Evolutionary conservation across 805 yeast species (phyloP), one percentile per base, ranked within the genome.

Genomic region (Candida ponderosae): DNA sequence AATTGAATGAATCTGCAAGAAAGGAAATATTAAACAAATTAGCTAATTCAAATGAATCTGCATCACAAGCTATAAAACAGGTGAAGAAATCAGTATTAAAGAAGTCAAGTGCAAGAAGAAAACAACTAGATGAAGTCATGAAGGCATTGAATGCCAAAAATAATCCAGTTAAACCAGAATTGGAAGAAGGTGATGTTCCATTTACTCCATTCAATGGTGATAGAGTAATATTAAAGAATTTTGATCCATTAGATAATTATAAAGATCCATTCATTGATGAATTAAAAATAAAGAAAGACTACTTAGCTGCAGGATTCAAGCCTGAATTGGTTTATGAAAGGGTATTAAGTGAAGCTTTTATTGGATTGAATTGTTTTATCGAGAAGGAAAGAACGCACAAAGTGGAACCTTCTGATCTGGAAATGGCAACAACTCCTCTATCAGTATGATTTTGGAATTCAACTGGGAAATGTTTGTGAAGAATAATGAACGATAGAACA

Each of bases 181-280:
- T 55, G 33, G 52, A 48, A 39, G 60, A 55, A 36, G 62, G 57
- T 18, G 46, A 54, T 14, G 63, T 70, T 6, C 97, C 97, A 15
- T 90, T 89, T 57, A 88, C 97, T 10, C 97, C 97, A 8, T 90
- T 90, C 62, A 79, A 81, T 53, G 97, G 97, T 32, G 97, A 90
- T 60, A 69, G 93, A 42, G 79, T 81, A 40, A 42, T 63, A 7
- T 59, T 65, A 18, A 66, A 68, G 37, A 66, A 72, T 21, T 88
- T 76, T 59, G 62, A 58, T 10, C 59, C 79, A 16, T 50, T 53
- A 26, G 64, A 61, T 14, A 54, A 57, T 17, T 82, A 81, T 54
- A 68, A 66, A 40, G 93, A 84, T 54, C 86, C 90, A 17, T 70
- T 74, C 38, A 65, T 79, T 60, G 61, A 72, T 46, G 68, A 70